Evolutionary conservation across 2,329 filamentous ascomycete genomes (phyloP), one percentile per base, ranked within the genome.

Genomic region (Sclerotinia minor): DNA sequence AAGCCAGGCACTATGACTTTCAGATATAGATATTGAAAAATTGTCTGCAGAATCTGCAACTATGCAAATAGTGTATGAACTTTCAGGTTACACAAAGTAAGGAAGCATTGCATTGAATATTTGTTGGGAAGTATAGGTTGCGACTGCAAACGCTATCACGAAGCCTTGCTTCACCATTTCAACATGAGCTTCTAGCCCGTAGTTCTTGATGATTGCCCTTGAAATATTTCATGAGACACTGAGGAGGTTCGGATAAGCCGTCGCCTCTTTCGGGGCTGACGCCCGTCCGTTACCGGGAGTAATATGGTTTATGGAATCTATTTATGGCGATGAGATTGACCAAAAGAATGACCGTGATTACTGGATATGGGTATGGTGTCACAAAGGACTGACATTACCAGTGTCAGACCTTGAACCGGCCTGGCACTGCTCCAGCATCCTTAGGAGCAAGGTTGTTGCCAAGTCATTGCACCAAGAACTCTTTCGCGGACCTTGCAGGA

Each of bases 131-230:
- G 29, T 26, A 38, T 49, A 50, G 29, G 15, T 26, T 50, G n/a
- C 7, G 26, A n/a, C 29, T 29, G 45, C 45, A 61, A 38, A 38
- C 4, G 19, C 32, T 50, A 38, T 61, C 45, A 17, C 19, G 59
- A 61, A 61, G 58, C 58, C 58, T 61, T 61, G 59, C 59, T 61
- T 61, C 59, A 29, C 29, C 29, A 11, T 38, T 38, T 24, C 29
- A 17, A 38, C 13, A 38, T 38, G 21, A 49, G 35, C n/a, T 24
- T 19, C 24, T 7, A 19, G n/a, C 15, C 24, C 44, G 21, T 50
- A 26, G 26, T 11, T 38, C 45, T 29, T 26, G 26, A 61, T 61
- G n/a, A 13, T 58, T 58, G 29, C 45, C 45, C 29, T 7, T 26
- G n/a, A 50, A 15, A 50, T 26, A 17, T 50, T 38, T 35, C 9